Base-by-base conservation (phyloP, 352 stramenopile genomes). In the Phytophthora sp. region DNA sequence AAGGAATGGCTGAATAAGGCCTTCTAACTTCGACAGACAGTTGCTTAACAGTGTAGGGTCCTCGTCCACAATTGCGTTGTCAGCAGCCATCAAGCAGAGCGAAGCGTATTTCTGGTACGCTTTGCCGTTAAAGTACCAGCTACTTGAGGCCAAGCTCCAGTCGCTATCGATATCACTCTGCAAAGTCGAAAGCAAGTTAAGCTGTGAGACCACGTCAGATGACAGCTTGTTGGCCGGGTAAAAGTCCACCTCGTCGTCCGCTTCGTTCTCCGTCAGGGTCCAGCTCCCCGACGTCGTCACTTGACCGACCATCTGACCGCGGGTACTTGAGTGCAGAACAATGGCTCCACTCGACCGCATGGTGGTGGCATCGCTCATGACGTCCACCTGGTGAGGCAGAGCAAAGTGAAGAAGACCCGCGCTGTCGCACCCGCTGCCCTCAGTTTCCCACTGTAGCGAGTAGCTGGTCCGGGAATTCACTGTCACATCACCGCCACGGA, bases 101-200 rank as follows among this genome's bases (percentile, higher is more conserved):
- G 85, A 90, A 11, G 85, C 85, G 57, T 91, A 91, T 72, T 93
- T 93, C 67, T 93, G 85, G 64, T 85, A 88, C 13, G 73, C 70
- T 50, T 93, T 93, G 64, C 85, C 85, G 39, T 82, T 91, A 59
- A 79, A 93, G 71, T 93, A 93, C 77, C 86, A 91, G 50, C 81
- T 91, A 4, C 76, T 79, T 6, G 75, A 71, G 33, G 62, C 31
- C 15, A 61, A 71, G 57, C 53, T 74, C 85, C 85, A 91, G 4
- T 82, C 66, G 20, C 65, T 71, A 27, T 79, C 68, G 51, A 93
- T 90, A 45, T 93, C 85, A 18, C 38, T 72, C 46, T 84, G 18
- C 5, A 90, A 70, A 23, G 65, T 84, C 36, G 69, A 49, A 39
- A 79, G 47, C 35, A 81, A 55, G 24, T 82, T 77, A 7, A 82